Conservation (phyloP, 768 basidiomycete genomes). For the Filobasidium floriforme region DNA sequence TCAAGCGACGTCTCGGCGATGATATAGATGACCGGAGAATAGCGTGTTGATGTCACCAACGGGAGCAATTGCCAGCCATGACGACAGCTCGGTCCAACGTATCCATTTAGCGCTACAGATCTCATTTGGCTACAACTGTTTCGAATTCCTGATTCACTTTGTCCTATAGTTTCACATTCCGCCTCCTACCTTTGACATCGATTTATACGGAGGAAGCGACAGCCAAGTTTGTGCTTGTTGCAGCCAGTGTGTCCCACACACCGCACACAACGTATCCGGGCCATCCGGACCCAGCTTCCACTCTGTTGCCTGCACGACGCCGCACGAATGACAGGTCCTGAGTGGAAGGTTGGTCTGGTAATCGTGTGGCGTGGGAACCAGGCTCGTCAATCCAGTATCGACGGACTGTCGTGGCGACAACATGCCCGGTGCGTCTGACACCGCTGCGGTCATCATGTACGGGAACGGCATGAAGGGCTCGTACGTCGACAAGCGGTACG, state of each 20-base stretch:
- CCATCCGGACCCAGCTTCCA: conserved; percentile 11
- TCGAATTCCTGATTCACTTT: neutral
- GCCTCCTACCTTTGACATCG: neutral
- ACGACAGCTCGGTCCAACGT: no score
- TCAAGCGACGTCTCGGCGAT: no score
- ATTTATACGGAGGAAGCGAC: neutral
- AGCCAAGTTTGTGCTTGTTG: neutral
- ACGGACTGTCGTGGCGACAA: no score
- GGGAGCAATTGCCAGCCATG: no score
- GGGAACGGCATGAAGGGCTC: conserved; percentile 3
- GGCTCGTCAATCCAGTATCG: neutral
- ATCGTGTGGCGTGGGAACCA: neutral
- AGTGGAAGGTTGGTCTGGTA: neutral
- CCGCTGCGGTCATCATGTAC: neutral
- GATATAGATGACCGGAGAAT: no score
- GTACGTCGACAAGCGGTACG: neutral
- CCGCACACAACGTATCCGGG: conserved; percentile 1
- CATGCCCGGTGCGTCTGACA: neutral
- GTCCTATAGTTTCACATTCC: neutral
- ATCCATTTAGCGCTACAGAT: no score
- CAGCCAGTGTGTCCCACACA: conserved; percentile 3
- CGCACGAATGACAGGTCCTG: conserved; percentile 4
- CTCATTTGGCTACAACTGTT: no score
- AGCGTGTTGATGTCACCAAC: no score
- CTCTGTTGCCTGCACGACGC: neutral